Evolutionary conservation across 2,329 filamentous ascomycete species (phyloP).

Genomic region (Boeremia exigua): DNA sequence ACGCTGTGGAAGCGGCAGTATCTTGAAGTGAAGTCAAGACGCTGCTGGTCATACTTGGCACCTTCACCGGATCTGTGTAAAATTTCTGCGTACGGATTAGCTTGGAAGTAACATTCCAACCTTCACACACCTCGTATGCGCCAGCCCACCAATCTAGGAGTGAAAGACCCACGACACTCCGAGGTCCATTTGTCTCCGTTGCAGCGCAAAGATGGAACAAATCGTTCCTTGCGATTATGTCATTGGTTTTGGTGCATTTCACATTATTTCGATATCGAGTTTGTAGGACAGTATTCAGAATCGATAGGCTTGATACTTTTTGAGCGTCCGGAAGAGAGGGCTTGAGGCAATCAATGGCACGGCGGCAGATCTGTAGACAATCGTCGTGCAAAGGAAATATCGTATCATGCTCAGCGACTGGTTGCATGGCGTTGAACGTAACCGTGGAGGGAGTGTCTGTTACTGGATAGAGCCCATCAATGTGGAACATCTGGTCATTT

Average conservation of each 20-base stretch:
- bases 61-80: conserved; percentile 28
- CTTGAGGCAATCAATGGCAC: conserved; percentile 20
- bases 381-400: conserved; percentile 35
- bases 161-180: conserved; percentile 27
- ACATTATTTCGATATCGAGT: conserved; percentile 7
- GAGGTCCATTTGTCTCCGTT: conserved; percentile 21
- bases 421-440: conserved; percentile 23
- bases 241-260: not conserved
- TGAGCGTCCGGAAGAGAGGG: not conserved
- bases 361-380: conserved; percentile 30
- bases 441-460: conserved; percentile 6
- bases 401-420: conserved; percentile 16
- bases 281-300: conserved; percentile 22
- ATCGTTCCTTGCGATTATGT: conserved; percentile 19
- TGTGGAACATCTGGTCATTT: conserved; percentile 22
- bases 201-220: conserved; percentile 23
- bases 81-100: conserved; percentile 24
- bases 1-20: conserved; percentile 1
- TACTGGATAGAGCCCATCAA: conserved; percentile 17
- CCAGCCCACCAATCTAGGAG: conserved; percentile 35
- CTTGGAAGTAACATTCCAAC: not conserved
- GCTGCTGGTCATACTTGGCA: conserved; percentile 15
- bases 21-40: conserved; percentile 18
- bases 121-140: conserved; percentile 26
- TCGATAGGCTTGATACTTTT: conserved; percentile 9